Base-by-base conservation (phyloP, 1,139 yeast genomes). In the Saccharomycopsis hybrid region DNA sequence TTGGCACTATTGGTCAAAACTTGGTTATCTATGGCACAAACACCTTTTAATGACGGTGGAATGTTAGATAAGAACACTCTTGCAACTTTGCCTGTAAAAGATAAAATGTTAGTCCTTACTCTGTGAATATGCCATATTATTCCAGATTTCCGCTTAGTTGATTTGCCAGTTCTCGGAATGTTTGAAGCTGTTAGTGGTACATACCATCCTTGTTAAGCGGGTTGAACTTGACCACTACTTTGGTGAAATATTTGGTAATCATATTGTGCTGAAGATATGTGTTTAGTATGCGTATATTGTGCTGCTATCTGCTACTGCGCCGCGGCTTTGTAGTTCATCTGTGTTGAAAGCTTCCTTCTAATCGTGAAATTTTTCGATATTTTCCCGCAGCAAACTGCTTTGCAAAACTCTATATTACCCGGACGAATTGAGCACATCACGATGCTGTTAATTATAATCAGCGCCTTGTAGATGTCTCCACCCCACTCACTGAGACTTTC, bases 191-290 rank as follows among this genome's bases (percentile, higher is more conserved):
- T 40, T 40, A 8, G 13, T 11, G 8, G 3, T 13, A 38, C 48
- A 29, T 40, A 75, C 80, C 76, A 57, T 85, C 86, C 39, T 73
- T 66, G 0, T 81, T 77, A 55, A 86, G 76, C 0, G 97, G 96
- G 63, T 85, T 80, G 71, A 88, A 88, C 62, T 74, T 81, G 46
- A 88, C 87, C 43, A 73, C 70, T n/a, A 87, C 87, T 59, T 80
- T 81, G 39, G 87, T 72, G 67, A 88, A 85, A 68, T 83, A 87
- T 67, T 86, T 86, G 46, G 96, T 88, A 60, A 88, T 83, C 96
- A 88, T 87, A 4, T 44, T 43, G 48, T 13, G 41, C 41, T 13
- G 41, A 13, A 37, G 24, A 9, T 13, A 33, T 33, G 36, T 11
- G 13, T 3, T 33, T 4, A 11, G n/a, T 13, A 13, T 33, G 36